A percentile compares a stretch with the other conserved stretches of the same genome.
Evolutionary conservation across 495 filamentous ascomycete species (phyloP).

Genomic region (Aspergillus cristatus): DNA sequence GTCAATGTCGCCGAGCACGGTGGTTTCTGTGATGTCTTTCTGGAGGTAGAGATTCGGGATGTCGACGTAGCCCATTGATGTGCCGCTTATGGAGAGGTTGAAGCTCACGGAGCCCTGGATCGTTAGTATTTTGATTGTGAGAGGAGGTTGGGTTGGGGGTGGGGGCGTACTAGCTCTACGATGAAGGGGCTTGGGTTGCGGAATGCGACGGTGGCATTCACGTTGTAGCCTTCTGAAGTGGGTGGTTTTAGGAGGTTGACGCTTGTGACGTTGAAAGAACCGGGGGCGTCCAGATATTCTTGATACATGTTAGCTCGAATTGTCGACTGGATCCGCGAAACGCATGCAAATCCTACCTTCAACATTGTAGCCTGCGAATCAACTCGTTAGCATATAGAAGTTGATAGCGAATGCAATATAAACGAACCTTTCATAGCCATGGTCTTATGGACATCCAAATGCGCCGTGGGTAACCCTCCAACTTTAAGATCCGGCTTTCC

Average conservation of each 20-base stretch:
- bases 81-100: slow-evolving; percentile 18
- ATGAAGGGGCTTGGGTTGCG: slow-evolving; percentile 16
- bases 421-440: slow-evolving; percentile 15
- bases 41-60: slow-evolving; percentile 17
- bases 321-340: background rate
- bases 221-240: slow-evolving; percentile 17
- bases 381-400: background rate
- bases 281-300: slow-evolving; percentile 17
- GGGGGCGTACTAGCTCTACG: slow-evolving; percentile 16
- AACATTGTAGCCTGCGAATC: slow-evolving; percentile 15
- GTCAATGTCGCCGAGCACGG: slow-evolving; percentile 15
- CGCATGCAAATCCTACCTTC: slow-evolving; percentile 8
- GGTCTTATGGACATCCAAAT: slow-evolving; percentile 22
- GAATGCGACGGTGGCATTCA: slow-evolving; percentile 21
- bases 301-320: slow-evolving; percentile 1
- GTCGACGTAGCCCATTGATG: slow-evolving; percentile 17
- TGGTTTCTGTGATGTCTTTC: slow-evolving; percentile 5
- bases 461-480: slow-evolving; percentile 16
- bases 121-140: background rate
- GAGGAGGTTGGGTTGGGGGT: background rate
- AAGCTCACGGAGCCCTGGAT: slow-evolving; percentile 19
- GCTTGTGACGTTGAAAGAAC: slow-evolving; percentile 19
- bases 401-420: background rate
- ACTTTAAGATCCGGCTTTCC: slow-evolving; percentile 17
- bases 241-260: slow-evolving; percentile 12